Evolutionary conservation across 768 basidiomycete genomes (phyloP).

Genomic region (Mycena latifolia): DNA sequence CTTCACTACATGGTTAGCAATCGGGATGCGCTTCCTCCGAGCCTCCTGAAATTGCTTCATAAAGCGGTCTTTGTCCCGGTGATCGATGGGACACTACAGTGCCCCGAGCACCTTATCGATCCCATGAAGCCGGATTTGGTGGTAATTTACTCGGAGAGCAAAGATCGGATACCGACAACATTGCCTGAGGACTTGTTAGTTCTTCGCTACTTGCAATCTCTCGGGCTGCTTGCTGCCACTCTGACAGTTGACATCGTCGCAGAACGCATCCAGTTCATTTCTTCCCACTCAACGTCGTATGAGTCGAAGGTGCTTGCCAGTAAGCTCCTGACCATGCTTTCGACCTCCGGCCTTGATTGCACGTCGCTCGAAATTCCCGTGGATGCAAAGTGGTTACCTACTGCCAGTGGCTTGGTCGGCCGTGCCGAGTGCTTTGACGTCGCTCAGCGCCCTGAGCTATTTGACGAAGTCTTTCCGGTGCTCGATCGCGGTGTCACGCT

Average conservation of each 20-base stretch:
- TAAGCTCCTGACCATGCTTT: conserved; percentile 40
- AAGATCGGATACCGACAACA: conserved; percentile 35
- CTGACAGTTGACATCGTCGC: conserved; percentile 47
- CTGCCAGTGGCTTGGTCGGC: conserved; percentile 46
- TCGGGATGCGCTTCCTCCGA: conserved; percentile 40
- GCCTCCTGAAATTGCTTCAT: conserved; percentile 40
- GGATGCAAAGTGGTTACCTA: conserved; percentile 53
- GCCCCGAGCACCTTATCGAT: conserved; percentile 30
- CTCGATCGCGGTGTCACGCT: conserved; percentile 43
- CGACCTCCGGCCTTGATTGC: conserved; percentile 35
- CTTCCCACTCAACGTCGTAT: conserved; percentile 30
- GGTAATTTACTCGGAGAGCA: conserved; percentile 29
- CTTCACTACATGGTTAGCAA: conserved; percentile 44
- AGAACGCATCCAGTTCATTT: conserved; percentile 53
- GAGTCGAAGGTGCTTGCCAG: conserved; percentile 32
- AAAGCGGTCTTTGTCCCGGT: conserved; percentile 44
- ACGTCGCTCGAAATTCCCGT: conserved; percentile 28
- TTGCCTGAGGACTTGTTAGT: conserved; percentile 19
- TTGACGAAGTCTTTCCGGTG: conserved; percentile 53
- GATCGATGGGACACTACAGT: conserved; percentile 25
- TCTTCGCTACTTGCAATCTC: conserved; percentile 32
- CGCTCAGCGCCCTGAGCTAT: conserved; percentile 44
- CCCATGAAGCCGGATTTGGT: conserved; percentile 32
- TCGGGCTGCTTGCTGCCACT: conserved; percentile 44
- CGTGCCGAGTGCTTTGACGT: conserved; percentile 47